Conservation (phyloP, 768 basidiomycete genomes). For the Cubamyces sp. region DNA sequence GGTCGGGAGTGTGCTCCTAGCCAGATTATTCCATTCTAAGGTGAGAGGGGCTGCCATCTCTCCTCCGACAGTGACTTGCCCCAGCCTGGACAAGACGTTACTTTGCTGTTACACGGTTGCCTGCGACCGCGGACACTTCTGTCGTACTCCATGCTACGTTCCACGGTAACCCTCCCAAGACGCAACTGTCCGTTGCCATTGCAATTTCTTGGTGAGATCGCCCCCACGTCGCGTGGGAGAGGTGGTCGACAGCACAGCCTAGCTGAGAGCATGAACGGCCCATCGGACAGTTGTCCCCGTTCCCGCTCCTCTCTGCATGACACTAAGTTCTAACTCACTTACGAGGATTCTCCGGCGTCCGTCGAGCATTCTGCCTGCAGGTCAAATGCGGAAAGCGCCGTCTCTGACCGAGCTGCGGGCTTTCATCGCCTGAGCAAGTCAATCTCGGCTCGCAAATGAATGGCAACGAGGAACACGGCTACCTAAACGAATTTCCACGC, state of each 20-base stretch:
- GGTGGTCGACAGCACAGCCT: too few species aligned
- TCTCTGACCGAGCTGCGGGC: constrained; percentile 7
- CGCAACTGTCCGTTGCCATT: neutral
- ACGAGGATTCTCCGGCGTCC: neutral
- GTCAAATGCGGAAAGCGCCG: constrained; percentile 3
- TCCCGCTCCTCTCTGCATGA: neutral
- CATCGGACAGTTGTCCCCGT: too few species aligned
- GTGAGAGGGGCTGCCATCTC: too few species aligned
- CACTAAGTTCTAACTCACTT: neutral
- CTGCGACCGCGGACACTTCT: neutral
- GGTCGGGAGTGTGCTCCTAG: too few species aligned
- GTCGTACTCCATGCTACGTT: neutral
- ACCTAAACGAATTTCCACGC: neutral
- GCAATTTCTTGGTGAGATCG: constrained; percentile 4
- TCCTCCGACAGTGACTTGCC: too few species aligned
- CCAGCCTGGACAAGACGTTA: too few species aligned
- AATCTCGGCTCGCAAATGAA: neutral
- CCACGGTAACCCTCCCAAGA: too few species aligned
- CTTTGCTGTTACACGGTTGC: too few species aligned
- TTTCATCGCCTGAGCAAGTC: neutral
- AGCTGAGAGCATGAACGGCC: too few species aligned
- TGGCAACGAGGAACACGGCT: neutral
- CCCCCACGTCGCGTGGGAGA: constrained; percentile 5
- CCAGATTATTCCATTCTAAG: too few species aligned
- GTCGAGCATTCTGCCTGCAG: neutral